Percentiles rank a stretch among this genome's conserved stretches.
phyloP scores from a whole-genome alignment of 371 early-diverging fungal species.

The Mucor racemosus region DNA sequence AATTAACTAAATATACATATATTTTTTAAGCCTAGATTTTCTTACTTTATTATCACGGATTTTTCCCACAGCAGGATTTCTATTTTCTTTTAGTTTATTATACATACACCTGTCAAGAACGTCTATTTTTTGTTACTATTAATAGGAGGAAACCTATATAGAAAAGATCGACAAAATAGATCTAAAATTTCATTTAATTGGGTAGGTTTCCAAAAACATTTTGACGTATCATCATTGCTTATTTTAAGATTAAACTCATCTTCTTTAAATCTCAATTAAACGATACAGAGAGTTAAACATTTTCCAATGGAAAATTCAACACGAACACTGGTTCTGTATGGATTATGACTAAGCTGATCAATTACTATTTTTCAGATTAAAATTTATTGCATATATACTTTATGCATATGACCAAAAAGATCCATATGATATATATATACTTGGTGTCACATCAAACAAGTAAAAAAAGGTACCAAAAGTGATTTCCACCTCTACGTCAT shows the following conservation, averaged over 20 bases:
- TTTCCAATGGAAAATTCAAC: not conserved
- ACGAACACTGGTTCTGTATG: no score
- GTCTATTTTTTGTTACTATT: not conserved
- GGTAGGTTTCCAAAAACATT: not conserved
- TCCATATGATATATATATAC: no score
- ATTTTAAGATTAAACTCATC: not conserved
- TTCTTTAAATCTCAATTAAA: not conserved
- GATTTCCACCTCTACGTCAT: no score
- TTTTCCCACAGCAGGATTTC: not conserved
- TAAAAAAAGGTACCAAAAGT: no score
- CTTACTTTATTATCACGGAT: not conserved
- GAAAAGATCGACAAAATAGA: not conserved
- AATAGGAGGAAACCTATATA: not conserved
- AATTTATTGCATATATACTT: no score
- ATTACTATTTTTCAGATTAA: no score
- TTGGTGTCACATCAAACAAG: no score
- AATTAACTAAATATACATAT: not conserved
- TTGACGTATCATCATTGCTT: not conserved
- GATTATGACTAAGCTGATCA: no score
- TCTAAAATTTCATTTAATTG: not conserved
- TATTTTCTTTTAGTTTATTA: not conserved
- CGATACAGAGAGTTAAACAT: not conserved
- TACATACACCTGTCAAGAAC: slow-evolving; percentile 2
- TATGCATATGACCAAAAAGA: no score
- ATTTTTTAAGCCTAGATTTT: not conserved